Conservation (phyloP, 805 yeast genomes). For the Metschnikowia proteae region DNA sequence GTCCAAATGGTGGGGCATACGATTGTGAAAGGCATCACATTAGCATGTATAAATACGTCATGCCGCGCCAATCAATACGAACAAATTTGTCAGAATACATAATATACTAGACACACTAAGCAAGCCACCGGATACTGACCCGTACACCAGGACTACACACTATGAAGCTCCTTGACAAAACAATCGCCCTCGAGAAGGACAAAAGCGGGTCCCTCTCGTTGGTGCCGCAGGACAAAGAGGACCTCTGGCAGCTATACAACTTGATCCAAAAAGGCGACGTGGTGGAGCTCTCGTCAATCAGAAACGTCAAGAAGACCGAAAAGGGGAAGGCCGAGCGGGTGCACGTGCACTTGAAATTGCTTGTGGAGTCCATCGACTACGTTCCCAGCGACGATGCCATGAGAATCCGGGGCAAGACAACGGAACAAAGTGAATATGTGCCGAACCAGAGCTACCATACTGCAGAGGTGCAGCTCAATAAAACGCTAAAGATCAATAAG, state of each 20-base stretch:
- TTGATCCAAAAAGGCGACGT: constrained; percentile 73
- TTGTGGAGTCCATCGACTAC: constrained; percentile 70
- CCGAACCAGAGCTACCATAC: constrained; percentile 87
- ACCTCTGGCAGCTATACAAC: constrained; percentile 84
- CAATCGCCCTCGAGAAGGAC: constrained; percentile 40
- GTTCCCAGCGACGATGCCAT: constrained; percentile 72
- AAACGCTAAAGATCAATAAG: constrained; percentile 66
- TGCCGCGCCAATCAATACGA: constrained; percentile 4
- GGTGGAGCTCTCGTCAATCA: constrained; percentile 60
- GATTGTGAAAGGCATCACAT: too few relatives aligned
- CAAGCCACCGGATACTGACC: neutral
- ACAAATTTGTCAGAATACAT: neutral
- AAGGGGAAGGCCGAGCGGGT: constrained; percentile 50
- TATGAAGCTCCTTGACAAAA: constrained; percentile 20
- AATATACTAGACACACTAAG: neutral
- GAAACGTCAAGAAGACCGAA: constrained; percentile 51
- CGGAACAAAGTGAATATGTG: constrained; percentile 65
- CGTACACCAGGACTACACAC: neutral
- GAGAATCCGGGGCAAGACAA: constrained; percentile 77
- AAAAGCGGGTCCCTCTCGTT: constrained; percentile 62
- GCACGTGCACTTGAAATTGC: constrained; percentile 45
- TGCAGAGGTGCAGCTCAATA: constrained; percentile 68
- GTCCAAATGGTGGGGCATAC: too few relatives aligned
- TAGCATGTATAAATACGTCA: neutral
- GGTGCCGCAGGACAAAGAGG: constrained; percentile 85